Base-by-base conservation (phyloP, 129 eudicot species). In the Artemisia annua region DNA sequence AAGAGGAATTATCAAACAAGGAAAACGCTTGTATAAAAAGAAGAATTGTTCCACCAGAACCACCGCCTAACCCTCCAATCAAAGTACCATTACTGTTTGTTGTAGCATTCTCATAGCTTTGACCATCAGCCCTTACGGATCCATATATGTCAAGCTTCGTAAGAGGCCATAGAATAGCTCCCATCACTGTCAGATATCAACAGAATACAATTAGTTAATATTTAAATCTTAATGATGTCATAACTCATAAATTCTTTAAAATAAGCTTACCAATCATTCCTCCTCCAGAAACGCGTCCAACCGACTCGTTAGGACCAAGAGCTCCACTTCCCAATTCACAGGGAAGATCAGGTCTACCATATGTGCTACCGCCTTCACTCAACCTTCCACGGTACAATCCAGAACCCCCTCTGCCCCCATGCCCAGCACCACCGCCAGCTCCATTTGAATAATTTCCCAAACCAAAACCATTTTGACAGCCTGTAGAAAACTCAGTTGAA, bases 381-480 rank as follows among this genome's bases (percentile, higher is more conserved):
- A 80, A 43, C 72, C 60, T 76, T 72, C 97, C 97, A 75, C 76
- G 74, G 79, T 58, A 91, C 73, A 82, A 66, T 49, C 97, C 97
- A 44, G 86, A 77, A 8, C 97, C 97, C 28, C 97, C 97, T 80
- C 82, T 84, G 71, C 97, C 97, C 13, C 97, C 97, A 76, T 91
- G 97, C 68, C 97, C 97, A 78, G 95, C 97, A 63, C 97, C 97
- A 73, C 89, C 97, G 63, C 97, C 94, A 54, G 95, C 97, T 69
- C 97, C 97, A 78, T 87, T 84, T 64, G 95, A 87, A 82, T 83
- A 91, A 67, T 91, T 88, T 63, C 97, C 97, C 77, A 61, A 63
- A 66, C 97, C 97, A 75, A 87, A 69, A 76, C 97, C 97, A 57
- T 83, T 91, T 70, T 76, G 78, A 81, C 97, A 91, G 70, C 97